A percentile compares a stretch with the other conserved stretches of the same genome.
phyloP scores from a whole-genome alignment of 768 basidiomycete genomes.

The Gymnopilus junonius region DNA sequence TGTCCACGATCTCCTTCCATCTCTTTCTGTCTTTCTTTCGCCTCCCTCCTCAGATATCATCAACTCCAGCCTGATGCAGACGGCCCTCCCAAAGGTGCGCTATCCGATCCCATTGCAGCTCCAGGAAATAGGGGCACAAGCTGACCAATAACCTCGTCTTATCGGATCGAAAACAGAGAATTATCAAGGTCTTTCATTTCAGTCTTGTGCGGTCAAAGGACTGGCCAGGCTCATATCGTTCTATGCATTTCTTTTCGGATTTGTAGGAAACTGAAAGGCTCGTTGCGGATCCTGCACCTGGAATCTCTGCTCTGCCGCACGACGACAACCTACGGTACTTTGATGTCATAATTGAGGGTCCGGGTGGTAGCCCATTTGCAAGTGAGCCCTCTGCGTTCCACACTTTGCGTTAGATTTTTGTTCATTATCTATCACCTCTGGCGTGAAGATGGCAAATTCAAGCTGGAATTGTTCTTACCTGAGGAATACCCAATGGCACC shows the following conservation, averaged over 20 bases:
- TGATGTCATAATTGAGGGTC: constrained; percentile 96
- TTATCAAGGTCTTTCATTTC: constrained; percentile 48
- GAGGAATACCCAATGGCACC: constrained; percentile 99
- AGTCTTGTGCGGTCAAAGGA: constrained; percentile 10
- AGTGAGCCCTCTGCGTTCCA: constrained; percentile 49
- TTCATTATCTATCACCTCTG: too few relatives aligned
- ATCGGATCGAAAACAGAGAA: constrained; percentile 42
- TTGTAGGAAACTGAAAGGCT: constrained; percentile 95
- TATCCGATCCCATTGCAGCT: neutral
- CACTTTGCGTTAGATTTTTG: constrained; percentile 1
- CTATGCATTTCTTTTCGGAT: neutral
- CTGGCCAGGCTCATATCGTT: neutral
- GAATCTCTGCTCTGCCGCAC: constrained; percentile 93
- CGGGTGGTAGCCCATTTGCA: constrained; percentile 90
- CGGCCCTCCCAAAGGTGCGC: constrained; percentile 61
- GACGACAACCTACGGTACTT: constrained; percentile 99
- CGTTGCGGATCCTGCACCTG: constrained; percentile 95
- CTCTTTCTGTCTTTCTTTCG: constrained; percentile 2
- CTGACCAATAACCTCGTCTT: constrained; percentile 10
- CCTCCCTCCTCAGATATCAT: constrained; percentile 4
- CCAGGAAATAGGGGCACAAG: neutral
- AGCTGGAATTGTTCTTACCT: constrained; percentile 95
- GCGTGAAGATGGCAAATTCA: constrained; percentile 84
- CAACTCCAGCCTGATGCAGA: constrained; percentile 6
- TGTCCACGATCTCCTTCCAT: constrained; percentile 7